Evolutionary conservation across 2,329 filamentous ascomycete genomes (phyloP), one percentile per base, ranked within the genome.

Genomic region (Neopestalotiopsis clavispora): DNA sequence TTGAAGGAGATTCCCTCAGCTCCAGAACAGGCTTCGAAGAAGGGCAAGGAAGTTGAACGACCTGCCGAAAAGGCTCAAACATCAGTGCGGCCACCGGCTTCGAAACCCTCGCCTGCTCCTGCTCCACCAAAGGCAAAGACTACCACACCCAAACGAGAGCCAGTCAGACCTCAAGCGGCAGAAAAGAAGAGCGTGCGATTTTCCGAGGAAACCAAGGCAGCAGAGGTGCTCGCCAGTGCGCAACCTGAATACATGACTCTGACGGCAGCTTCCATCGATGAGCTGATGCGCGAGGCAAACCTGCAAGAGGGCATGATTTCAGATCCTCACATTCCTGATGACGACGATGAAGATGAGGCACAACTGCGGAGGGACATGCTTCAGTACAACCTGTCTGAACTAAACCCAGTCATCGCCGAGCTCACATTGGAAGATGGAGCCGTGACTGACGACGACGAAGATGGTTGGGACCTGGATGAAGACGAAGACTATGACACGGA

Each of bases 391-490:
- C 86, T 97, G 80, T 91, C 92, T 59, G 95, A 98, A 79, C 91
- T 99, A 68, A 94, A 94, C 4, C 90, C 94, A 49, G 93, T 99
- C 2, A 96, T 99, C 17, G 96, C 96, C 17, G 94, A 98, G 80
- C 87, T 99, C 60, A 89, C 97, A 69, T 80, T 98, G 1, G 94
- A 97, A 71, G 91, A 95, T 69, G 88, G 85, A 30, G 84, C 85
- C n/a, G 83, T 83, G 13, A 85, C 84, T 2, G 82, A 85, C 20
- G 85, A 89, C n/a, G 84, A 87, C 9, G 81, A 80, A 49, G 84
- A 85, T 32, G 81, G 86, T 62, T 83, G 84, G 20, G 81, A 86
- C 49, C 80, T 80, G 62, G 89, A 90, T 1, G 83, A 87, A 3
- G 85, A 87, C 7, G 84, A 86, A 1, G 85, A 84, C 1, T 82